Evolutionary conservation across 768 basidiomycete species (phyloP), one percentile per base, ranked within the genome.

Genomic region (Panus rudis): DNA sequence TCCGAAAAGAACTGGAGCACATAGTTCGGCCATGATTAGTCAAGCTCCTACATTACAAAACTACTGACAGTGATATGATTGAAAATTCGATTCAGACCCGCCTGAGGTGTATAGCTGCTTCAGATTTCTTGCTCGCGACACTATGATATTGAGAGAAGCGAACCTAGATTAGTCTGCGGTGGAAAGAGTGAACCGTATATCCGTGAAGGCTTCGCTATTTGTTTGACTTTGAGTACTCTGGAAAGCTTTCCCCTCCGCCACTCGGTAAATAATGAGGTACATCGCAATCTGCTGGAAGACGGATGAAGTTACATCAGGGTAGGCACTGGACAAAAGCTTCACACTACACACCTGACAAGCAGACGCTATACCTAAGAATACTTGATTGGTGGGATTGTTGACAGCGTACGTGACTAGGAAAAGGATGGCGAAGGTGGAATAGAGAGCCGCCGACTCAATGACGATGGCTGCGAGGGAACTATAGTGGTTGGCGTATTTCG

Each of bases 401-500:
- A 33, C 41, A 4, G 41, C 57, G 39, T 55, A 58, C 31, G 57
- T 45, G 13, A 60, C 52, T 21, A 60, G 45, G 47, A 58, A 58
- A 10, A 52, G 27, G 39, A 60, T 45, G 3, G 53, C 35, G 45
- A 54, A 58, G 21, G 39, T 49, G n/a, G 53, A 49, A 41, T 58
- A 60, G 24, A 60, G 52, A 31, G 57, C 48, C 4, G 57, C 59
- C 23, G 53, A 55, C 48, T 60, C 59, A 41, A 57, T 43, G 42
- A 60, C 33, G 34, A 60, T 50, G 21, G 55, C 41, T 16, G 46
- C 44, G 34, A 56, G 39, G 11, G 51, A 45, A 17, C 52, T 43
- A 41, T 58, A 58, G 30, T 54, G 52, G 27, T 43, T 30, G 25
- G 44, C 47, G 41, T 57, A 49, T n/a, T 26, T 45, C 4, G 41